phyloP scores from a whole-genome alignment of 345 rosid species.

The Carallia pectinifolia region DNA sequence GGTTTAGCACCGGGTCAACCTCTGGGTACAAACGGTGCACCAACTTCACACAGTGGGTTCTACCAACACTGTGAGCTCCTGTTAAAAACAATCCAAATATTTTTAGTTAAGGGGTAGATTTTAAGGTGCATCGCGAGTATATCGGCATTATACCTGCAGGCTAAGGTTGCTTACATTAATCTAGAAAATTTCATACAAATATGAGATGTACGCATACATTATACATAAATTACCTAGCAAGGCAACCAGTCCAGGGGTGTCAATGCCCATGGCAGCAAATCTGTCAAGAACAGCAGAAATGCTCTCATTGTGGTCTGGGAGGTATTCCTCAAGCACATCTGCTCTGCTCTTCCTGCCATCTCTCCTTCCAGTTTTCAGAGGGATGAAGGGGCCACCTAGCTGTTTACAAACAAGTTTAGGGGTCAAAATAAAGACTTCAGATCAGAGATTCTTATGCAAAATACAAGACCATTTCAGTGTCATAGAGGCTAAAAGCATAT shows the following conservation, averaged over 20 bases:
- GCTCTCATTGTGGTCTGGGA: slow-evolving; percentile 94
- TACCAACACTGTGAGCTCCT: slow-evolving; percentile 94
- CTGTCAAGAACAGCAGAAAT: slow-evolving; percentile 80
- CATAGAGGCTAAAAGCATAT: neutral
- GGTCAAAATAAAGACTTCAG: neutral
- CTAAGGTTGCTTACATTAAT: no score
- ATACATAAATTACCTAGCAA: slow-evolving; percentile 39
- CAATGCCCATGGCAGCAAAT: slow-evolving; percentile 71
- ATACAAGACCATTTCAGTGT: no score
- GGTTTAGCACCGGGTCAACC: slow-evolving; percentile 74
- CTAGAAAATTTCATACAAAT: no score
- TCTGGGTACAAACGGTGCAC: slow-evolving; percentile 90
- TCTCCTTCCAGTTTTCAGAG: slow-evolving; percentile 88
- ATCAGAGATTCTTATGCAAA: no score
- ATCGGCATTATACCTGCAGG: no score
- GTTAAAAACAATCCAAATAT: slow-evolving; percentile 8
- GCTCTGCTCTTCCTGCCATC: slow-evolving; percentile 90
- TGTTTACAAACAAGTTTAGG: slow-evolving; percentile 23
- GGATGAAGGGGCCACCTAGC: slow-evolving; percentile 93
- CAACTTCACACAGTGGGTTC: slow-evolving; percentile 93
- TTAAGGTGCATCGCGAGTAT: no score
- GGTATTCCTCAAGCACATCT: slow-evolving; percentile 65
- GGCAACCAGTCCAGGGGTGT: slow-evolving; percentile 81
- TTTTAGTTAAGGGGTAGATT: no score
- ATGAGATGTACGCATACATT: no score